Evolutionary conservation across 768 basidiomycete species (phyloP), one percentile per base, ranked within the genome.

Genomic region (Mycena sanguinolenta): DNA sequence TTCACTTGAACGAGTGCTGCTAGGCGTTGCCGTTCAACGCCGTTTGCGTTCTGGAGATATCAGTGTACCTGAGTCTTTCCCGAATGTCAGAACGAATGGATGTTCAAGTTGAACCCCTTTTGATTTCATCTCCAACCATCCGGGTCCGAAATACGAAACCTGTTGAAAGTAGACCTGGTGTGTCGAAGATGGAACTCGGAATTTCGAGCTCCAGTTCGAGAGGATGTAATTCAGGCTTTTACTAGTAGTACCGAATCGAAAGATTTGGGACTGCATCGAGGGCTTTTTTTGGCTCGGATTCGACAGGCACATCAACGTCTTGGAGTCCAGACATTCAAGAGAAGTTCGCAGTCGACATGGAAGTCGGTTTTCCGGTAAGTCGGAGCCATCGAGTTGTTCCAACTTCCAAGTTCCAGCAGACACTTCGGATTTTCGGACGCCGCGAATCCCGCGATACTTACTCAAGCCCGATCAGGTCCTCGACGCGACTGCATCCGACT

Each of bases 61-160:
- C 54, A 57, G 46, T 34, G 68, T 63, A 52, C 68, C 68, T 69
- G 68, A 69, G 68, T 58, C 57, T 21, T 54, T 55, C 67, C 32
- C 38, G 19, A 36, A 46, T 63, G 54, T 57, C 57, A 69, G 68
- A 42, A 42, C n/a, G 32, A 63, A 64, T 64, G 62, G n/a, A 54
- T 38, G 58, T 28, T 60, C 21, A 30, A 17, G n/a, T 42, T 58
- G 25, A 34, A 36, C 32, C 30, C 55, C 23, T 34, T 58, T 23
- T 25, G 55, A 58, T 46, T 46, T n/a, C 21, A 46, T 7, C 19
- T 23, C 32, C 4, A 39, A 39, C 21, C 44, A 2, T 9, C n/a
- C n/a, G 44, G n/a, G 1, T 42, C 13, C 17, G 5, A 42, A 10
- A 16, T 10, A 42, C 19, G 39, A 16, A 42, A 46, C 3, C 13